Evolutionary conservation across 306 rosid species (phyloP), one percentile per base, ranked within the genome.

Genomic region (Pueraria montana): DNA sequence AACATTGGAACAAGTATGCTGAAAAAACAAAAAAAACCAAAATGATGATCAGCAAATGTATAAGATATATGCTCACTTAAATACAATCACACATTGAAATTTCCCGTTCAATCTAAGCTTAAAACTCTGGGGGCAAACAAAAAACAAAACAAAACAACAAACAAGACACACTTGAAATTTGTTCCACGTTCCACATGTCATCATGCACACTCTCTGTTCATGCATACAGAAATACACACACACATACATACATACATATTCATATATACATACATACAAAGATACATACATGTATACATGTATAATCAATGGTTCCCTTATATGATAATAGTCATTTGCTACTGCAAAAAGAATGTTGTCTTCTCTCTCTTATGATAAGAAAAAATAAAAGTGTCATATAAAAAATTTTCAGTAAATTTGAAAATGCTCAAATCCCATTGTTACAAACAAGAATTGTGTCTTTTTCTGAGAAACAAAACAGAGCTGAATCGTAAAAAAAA

Each of bases 1-100:
- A 85, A 80, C 96, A 91, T 91, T 75, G 24, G 79, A 86, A 74
- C 80, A 87, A 27, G 49, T 74, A 32, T 30, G 27, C 87, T 84
- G 85, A n/a, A 88, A 62, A 27, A 4, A 10, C 6, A 10, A 20
- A 34, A 20, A 12, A 18, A 16, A 4, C 20, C n/a, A 30, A 80
- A 7, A 11, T 8, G 8, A 32, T 36, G 3, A 32, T 53, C 30
- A 50, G 42, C 21, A 70, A 48, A 38, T 34, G 48, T 8, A 65
- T 17, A 65, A 65, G 16, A 34, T 65, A 17, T 18, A 17, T 49
- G 7, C n/a, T 17, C 61, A 58, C 55, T 50, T 13, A 20, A 69
- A 18, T 5, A 1, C 11, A 36, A 48, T 55, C 23, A 74, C 40
- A 38, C 30, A 68, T 7, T n/a, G 8, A 69, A 36, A 80, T 4